A percentile compares a stretch with the other conserved stretches of the same genome.
These are phyloP conservation scores for Pythium sukuiense DNA, from an alignment of 352 stramenopile species.

Conservation along the genomic window DNA sequence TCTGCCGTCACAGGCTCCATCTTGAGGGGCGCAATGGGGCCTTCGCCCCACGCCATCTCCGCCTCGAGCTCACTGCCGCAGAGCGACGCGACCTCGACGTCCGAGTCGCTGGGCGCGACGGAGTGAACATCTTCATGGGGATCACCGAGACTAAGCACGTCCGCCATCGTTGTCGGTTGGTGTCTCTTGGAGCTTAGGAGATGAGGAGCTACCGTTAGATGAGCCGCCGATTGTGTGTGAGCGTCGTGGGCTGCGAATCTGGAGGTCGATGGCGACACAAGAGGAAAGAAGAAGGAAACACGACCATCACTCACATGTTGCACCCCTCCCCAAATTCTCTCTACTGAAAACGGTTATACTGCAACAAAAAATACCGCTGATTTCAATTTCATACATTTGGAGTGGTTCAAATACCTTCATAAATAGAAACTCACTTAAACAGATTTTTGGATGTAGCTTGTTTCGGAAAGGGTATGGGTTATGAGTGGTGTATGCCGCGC, in stretches of 20 bases:
- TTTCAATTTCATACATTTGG: neutral
- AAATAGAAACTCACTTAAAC: no score
- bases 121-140: slow-evolving; percentile 22
- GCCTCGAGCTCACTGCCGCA: slow-evolving; percentile 74
- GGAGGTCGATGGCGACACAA: slow-evolving; percentile 3
- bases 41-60: slow-evolving; percentile 78
- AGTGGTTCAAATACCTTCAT: neutral
- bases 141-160: slow-evolving; percentile 22
- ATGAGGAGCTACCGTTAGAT: neutral
- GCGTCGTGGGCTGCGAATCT: neutral
- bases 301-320: slow-evolving; percentile 17
- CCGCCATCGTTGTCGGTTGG: slow-evolving; percentile 15
- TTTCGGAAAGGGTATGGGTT: neutral
- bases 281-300: slow-evolving; percentile 11
- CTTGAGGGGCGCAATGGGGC: slow-evolving; percentile 69
- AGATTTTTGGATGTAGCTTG: neutral
- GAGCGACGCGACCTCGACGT: slow-evolving; percentile 60
- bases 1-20: slow-evolving; percentile 18
- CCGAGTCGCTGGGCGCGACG: slow-evolving; percentile 50
- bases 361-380: neutral
- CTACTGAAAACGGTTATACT: neutral
- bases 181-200: neutral
- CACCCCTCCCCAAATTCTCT: neutral
- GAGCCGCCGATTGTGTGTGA: neutral
- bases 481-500: neutral